Base-by-base conservation (phyloP, 257 asterid genomes). In the Solanum pinnatisectum region DNA sequence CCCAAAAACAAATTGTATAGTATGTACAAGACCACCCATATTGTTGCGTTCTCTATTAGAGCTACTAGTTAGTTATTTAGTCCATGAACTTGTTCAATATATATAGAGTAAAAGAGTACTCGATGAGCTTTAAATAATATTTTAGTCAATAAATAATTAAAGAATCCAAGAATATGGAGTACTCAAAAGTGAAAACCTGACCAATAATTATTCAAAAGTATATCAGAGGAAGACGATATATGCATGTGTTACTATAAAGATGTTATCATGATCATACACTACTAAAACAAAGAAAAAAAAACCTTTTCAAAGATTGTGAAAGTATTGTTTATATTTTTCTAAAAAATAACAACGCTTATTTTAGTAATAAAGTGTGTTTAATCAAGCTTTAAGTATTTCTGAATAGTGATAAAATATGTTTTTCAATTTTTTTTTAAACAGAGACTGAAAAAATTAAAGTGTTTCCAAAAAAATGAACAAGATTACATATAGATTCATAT, bases 1-100 rank as follows among this genome's bases (percentile, higher is more conserved):
- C 36, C 98, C 98, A n/a, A 94, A n/a, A 84, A 90, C 89, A 37
- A 94, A 92, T 90, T 95, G 94, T 82, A 90, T 33, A 71, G 82
- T 86, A n/a, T 88, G 63, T 9, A 86, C 88, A 94, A 92, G 82
- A 73, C 82, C 90, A 42, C 27, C 85, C 83, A 44, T 6, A 63
- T 71, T 72, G 82, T 73, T 73, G 25, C 40, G 85, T 88, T 84
- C 85, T 72, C 87, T 35, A 71, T 36, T 25, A 25, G 63, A 84
- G 63, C 33, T 70, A 52, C 46, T 27, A 59, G 72, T n/a, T 67
- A 67, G 60, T 32, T 27, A 33, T 49, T 49, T 37, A 10, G 40
- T 56, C 13, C 44, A 68, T 6, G 35, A 68, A 68, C 77, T 70
- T 30, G 77, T 70, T 7, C 77, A 70, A 30, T 70, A 10, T 30